Evolutionary conservation across 2,329 filamentous ascomycete genomes (phyloP).

Genomic region (Aureobasidium sp.): DNA sequence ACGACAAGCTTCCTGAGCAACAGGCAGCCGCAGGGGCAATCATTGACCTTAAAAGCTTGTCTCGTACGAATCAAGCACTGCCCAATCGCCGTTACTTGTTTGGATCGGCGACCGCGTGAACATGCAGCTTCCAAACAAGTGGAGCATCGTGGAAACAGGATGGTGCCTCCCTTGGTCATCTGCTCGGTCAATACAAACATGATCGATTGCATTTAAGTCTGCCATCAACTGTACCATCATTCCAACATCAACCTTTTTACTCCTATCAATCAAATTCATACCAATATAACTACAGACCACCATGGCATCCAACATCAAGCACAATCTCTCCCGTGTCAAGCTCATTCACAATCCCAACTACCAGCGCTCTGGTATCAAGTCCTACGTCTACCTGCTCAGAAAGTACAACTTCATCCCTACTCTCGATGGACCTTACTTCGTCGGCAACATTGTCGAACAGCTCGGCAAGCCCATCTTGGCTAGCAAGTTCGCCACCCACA

Average conservation of each 20-base stretch:
- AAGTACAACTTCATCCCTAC: constrained; percentile 53
- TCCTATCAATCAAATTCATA: background rate
- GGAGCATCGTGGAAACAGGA: background rate
- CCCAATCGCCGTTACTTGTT: constrained; percentile 8
- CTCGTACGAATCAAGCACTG: background rate
- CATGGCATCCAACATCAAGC: constrained; percentile 16
- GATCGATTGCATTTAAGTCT: constrained; percentile 5
- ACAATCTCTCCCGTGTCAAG: constrained; percentile 22
- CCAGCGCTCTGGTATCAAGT: constrained; percentile 24
- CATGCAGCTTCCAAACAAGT: background rate
- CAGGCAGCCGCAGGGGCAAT: constrained; percentile 9
- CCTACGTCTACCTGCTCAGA: constrained; percentile 23
- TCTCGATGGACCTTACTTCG: constrained; percentile 54
- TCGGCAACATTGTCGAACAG: constrained; percentile 43
- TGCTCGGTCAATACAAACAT: background rate
- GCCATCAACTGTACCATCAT: constrained; percentile 19
- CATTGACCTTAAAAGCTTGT: constrained; percentile 8
- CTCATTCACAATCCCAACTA: constrained; percentile 26
- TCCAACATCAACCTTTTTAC: constrained; percentile 18
- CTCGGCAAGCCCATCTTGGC: constrained; percentile 34
- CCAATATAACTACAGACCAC: constrained; percentile 19
- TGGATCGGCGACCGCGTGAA: constrained; percentile 3
- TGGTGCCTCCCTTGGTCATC: background rate
- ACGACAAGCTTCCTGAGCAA: background rate
- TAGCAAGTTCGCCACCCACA: constrained; percentile 24